Conservation (phyloP, 768 basidiomycete genomes). For the Tricholoma terreum region DNA sequence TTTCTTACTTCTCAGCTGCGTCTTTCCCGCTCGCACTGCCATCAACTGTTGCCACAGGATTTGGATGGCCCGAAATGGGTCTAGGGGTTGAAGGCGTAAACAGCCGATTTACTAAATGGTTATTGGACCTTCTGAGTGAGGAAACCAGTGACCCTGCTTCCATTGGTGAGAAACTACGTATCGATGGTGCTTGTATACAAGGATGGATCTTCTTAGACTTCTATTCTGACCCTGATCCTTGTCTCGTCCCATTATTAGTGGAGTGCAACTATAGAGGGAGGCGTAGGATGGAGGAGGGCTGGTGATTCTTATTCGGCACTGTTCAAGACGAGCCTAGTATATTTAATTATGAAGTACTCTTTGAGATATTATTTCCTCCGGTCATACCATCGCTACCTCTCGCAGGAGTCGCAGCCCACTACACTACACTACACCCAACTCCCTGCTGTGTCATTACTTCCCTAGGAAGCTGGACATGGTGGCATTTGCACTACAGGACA, state of each 20-base stretch:
- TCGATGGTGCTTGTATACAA: slow-evolving; percentile 47
- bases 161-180: slow-evolving; percentile 12
- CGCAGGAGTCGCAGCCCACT: too few relatives aligned
- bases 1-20: slow-evolving; percentile 80
- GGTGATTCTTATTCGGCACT: slow-evolving; percentile 5
- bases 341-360: neutral
- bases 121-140: slow-evolving; percentile 50
- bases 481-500: too few relatives aligned
- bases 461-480: too few relatives aligned
- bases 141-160: slow-evolving; percentile 6
- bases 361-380: too few relatives aligned
- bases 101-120: slow-evolving; percentile 65
- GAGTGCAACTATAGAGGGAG: slow-evolving; percentile 73
- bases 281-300: slow-evolving; percentile 19
- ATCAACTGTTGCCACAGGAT: slow-evolving; percentile 71
- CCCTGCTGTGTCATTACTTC: too few relatives aligned
- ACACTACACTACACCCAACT: too few relatives aligned
- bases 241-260: slow-evolving; percentile 61
- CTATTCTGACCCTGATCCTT: slow-evolving; percentile 55
- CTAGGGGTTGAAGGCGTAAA: slow-evolving; percentile 90
- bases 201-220: slow-evolving; percentile 82
- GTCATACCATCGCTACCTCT: too few relatives aligned
- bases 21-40: slow-evolving; percentile 82
- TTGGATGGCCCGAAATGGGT: slow-evolving; percentile 76
- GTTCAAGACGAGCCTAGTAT: neutral